Conservation (phyloP, 768 basidiomycete genomes). For the Agaricus subrufescens region DNA sequence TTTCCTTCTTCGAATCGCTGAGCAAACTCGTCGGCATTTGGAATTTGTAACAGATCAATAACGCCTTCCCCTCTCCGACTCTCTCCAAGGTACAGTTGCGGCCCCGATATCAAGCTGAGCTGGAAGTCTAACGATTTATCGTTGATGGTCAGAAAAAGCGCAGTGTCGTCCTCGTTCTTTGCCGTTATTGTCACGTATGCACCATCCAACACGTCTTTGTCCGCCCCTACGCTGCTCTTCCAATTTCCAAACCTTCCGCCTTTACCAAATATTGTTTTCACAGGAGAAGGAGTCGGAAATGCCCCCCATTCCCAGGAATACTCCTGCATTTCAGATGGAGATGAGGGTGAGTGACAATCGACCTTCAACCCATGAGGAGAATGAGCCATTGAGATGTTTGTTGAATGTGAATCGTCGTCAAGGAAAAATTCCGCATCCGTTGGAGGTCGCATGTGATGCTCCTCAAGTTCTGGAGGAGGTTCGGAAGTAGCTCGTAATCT, state of each 20-base stretch:
- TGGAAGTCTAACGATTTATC: constrained; percentile 63
- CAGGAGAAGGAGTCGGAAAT: constrained; percentile 77
- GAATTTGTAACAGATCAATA: constrained; percentile 18
- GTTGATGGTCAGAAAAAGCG: constrained; percentile 63
- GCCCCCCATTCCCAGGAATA: constrained; percentile 96
- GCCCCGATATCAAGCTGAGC: constrained; percentile 53
- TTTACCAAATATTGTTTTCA: constrained; percentile 48
- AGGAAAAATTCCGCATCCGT: constrained; percentile 1
- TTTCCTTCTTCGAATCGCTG: constrained; percentile 54
- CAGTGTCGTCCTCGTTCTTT: constrained; percentile 46
- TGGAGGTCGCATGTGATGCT: constrained; percentile 12
- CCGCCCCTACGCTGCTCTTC: constrained; percentile 20
- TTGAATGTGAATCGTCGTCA: not conserved
- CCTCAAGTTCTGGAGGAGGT: constrained; percentile 48
- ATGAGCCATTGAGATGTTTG: constrained; percentile 1
- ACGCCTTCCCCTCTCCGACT: constrained; percentile 21
- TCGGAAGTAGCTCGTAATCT: constrained; percentile 54
- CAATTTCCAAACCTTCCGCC: constrained; percentile 32
- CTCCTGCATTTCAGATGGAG: constrained; percentile 41
- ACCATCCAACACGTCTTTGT: constrained; percentile 19
- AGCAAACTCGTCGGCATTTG: constrained; percentile 50
- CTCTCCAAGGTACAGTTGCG: constrained; percentile 14
- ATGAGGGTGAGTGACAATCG: constrained; percentile 5
- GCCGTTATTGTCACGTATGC: constrained; percentile 10
- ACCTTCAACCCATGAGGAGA: not conserved